Conservation (phyloP, 1,284 basidiomycete genomes). For the Phylloporus sp. region DNA sequence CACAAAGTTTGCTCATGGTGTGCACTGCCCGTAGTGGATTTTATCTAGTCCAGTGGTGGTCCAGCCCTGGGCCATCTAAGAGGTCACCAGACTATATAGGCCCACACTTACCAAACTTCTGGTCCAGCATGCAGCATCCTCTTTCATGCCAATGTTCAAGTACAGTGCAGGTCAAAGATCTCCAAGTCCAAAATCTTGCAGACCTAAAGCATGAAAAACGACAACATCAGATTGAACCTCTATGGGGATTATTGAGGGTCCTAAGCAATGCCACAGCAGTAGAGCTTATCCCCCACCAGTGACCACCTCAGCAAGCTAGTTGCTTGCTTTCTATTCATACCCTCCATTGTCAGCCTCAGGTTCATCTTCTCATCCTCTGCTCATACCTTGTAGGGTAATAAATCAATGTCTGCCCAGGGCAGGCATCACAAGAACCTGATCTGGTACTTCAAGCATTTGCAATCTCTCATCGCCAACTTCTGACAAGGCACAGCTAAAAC, state of each 20-base stretch:
- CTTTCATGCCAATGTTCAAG: not conserved
- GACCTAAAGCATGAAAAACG: not conserved
- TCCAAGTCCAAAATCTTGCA: not conserved
- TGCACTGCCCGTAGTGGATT: too few relatives aligned
- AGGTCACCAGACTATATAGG: too few relatives aligned
- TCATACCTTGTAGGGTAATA: constrained; percentile 66
- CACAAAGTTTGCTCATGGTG: too few relatives aligned
- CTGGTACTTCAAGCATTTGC: constrained; percentile 87
- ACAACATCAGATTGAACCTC: not conserved
- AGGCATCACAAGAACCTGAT: constrained; percentile 85
- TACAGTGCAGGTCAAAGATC: not conserved
- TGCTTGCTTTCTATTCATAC: constrained; percentile 49
- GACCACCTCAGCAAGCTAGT: too few relatives aligned
- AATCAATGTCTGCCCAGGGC: constrained; percentile 87
- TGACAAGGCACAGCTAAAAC: constrained; percentile 83
- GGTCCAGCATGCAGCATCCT: too few relatives aligned
- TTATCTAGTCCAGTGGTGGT: too few relatives aligned
- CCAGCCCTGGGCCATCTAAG: too few relatives aligned
- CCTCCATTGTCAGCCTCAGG: constrained; percentile 85
- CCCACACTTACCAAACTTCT: too few relatives aligned
- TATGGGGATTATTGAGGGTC: not conserved
- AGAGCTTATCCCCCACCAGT: too few relatives aligned
- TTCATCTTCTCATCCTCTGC: constrained; percentile 37
- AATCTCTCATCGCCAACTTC: constrained; percentile 84
- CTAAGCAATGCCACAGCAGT: too few relatives aligned